Evolutionary conservation across 2,329 filamentous ascomycete species (phyloP).

Genomic region (Biscogniauxia marginata): DNA sequence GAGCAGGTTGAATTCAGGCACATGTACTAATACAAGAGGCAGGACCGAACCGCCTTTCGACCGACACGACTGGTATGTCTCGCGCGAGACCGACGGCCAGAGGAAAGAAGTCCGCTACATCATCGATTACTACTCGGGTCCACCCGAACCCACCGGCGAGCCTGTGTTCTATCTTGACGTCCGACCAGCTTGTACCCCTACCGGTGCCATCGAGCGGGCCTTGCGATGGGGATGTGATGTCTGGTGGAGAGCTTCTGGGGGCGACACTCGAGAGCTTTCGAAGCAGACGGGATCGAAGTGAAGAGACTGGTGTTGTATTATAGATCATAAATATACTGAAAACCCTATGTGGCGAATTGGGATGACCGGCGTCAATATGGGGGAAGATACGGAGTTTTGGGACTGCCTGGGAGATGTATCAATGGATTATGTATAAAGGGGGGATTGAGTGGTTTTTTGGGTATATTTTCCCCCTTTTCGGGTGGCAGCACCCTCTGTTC

Average conservation of each 20-base stretch:
- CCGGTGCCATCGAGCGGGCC: conserved; percentile 74
- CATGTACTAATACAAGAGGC: background rate
- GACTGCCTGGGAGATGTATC: conserved; percentile 10
- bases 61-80: conserved; percentile 94
- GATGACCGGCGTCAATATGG: background rate
- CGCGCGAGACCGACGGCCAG: conserved; percentile 66
- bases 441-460: background rate
- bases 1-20: background rate
- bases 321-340: background rate
- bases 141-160: conserved; percentile 78
- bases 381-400: conserved; percentile 13
- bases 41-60: conserved; percentile 88
- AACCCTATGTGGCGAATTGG: background rate
- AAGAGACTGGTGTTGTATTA: background rate
- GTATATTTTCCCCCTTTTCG: background rate
- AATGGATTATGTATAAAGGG: conserved; percentile 1
- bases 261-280: conserved; percentile 53
- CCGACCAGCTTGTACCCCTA: conserved; percentile 80
- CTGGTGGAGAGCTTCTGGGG: conserved; percentile 87
- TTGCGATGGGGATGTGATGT: conserved; percentile 90
- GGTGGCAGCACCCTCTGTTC: background rate
- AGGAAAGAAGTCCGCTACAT: conserved; percentile 84
- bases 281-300: conserved; percentile 11
- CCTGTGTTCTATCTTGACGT: conserved; percentile 97
- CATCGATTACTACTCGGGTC: conserved; percentile 92